Evolutionary conservation across 164 flowering plant genomes (phyloP).

Genomic region (Aristolochia californica): DNA sequence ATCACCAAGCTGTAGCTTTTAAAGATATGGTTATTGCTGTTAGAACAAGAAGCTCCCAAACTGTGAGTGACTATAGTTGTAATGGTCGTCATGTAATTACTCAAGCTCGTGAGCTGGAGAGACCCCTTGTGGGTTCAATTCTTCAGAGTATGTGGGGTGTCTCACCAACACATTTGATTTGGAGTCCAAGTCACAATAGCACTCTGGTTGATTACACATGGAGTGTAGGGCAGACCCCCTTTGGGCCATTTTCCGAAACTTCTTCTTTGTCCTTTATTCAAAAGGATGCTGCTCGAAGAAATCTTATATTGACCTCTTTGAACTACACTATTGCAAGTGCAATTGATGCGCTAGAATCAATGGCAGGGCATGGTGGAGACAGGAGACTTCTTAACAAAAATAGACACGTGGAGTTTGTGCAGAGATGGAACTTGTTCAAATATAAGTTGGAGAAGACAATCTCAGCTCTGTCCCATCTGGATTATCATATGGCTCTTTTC

Average conservation of each 20-base stretch:
- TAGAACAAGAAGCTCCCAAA: slow-evolving; percentile 75
- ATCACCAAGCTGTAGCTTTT: slow-evolving; percentile 86
- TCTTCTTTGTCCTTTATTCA: slow-evolving; percentile 79
- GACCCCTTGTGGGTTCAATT: slow-evolving; percentile 81
- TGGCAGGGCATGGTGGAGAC: slow-evolving; percentile 77
- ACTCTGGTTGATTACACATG: slow-evolving; percentile 91
- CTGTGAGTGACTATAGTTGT: slow-evolving; percentile 93
- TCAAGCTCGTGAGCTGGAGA: slow-evolving; percentile 74
- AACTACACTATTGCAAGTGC: slow-evolving; percentile 75
- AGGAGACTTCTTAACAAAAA: slow-evolving; percentile 45
- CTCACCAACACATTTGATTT: slow-evolving; percentile 83
- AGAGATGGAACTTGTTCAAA: slow-evolving; percentile 81
- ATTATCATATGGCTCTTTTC: slow-evolving; percentile 71
- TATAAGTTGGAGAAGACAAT: slow-evolving; percentile 81
- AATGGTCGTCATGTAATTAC: slow-evolving; percentile 88
- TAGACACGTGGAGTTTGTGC: slow-evolving; percentile 48
- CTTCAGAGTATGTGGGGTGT: slow-evolving; percentile 98
- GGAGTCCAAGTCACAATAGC: slow-evolving; percentile 78
- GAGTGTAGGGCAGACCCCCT: slow-evolving; percentile 96
- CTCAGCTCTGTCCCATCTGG: slow-evolving; percentile 78
- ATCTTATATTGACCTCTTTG: slow-evolving; percentile 62
- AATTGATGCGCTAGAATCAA: slow-evolving; percentile 63
- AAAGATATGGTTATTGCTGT: slow-evolving; percentile 95
- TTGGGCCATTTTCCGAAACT: slow-evolving; percentile 87
- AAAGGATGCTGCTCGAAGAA: slow-evolving; percentile 92